Evolutionary conservation across 345 rosid genomes (phyloP).

Genomic region (Cardiospermum halicacabum): DNA sequence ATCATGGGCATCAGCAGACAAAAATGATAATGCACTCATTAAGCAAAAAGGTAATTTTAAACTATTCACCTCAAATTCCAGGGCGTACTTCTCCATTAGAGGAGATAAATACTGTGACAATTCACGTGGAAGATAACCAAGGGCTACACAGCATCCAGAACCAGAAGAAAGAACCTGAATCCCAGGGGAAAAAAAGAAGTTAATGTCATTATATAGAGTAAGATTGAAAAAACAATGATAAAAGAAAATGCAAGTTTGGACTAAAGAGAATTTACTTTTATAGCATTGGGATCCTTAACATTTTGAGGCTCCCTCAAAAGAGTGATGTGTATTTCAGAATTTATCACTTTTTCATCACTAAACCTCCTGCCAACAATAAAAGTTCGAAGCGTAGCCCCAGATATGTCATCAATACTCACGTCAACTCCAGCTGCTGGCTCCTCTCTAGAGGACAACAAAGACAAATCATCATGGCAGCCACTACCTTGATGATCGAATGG

Average conservation of each 20-base stretch:
- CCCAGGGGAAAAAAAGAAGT: slow-evolving; percentile 16
- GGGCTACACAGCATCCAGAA: slow-evolving; percentile 37
- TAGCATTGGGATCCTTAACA: slow-evolving; percentile 66
- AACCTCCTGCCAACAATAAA: slow-evolving; percentile 86
- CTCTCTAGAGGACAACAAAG: slow-evolving; percentile 22
- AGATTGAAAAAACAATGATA: not conserved
- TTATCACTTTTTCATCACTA: slow-evolving; percentile 51
- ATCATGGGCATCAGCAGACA: not conserved
- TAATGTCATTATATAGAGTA: not conserved
- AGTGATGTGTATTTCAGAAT: slow-evolving; percentile 36
- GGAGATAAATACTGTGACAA: slow-evolving; percentile 69
- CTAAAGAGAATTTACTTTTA: slow-evolving; percentile 44
- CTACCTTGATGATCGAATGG: slow-evolving; percentile 13
- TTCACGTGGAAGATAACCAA: slow-evolving; percentile 82
- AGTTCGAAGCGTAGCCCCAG: slow-evolving; percentile 46
- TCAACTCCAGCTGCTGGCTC: slow-evolving; percentile 8
- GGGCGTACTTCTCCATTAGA: slow-evolving; percentile 47
- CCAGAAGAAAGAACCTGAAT: slow-evolving; percentile 61
- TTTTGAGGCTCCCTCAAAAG: slow-evolving; percentile 76
- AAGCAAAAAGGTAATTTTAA: not conserved
- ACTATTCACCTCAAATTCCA: slow-evolving; percentile 58
- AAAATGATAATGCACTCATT: not conserved
- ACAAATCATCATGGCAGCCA: slow-evolving; percentile 15
- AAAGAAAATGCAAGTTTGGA: slow-evolving; percentile 1
- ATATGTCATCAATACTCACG: slow-evolving; percentile 22